Evolutionary conservation across 2,329 filamentous ascomycete species (phyloP), one percentile per base, ranked within the genome.

Genomic region (Aspergillus spinulosporus): DNA sequence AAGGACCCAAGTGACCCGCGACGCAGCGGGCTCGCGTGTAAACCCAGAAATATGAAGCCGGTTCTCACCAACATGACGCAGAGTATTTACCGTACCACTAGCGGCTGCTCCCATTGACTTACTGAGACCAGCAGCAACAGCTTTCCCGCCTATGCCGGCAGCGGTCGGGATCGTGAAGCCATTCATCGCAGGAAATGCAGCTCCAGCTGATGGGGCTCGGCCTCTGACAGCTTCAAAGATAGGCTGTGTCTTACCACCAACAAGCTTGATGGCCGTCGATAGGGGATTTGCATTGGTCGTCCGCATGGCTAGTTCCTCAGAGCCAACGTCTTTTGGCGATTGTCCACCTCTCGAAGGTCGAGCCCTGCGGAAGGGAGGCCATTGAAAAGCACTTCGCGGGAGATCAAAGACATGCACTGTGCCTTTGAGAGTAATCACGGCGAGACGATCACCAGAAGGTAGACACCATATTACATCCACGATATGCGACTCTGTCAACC

Each of bases 321-420:
- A 73, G 14, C 73, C 72, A 37, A 83, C 79, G 54, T 76, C 57
- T 73, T 75, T 37, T 67, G 66, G 50, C 73, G 66, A 65, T 4
- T 72, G 62, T 44, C 72, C 69, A 15, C 68, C 68, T 7, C 68
- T 48, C 28, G 69, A 63, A 36, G 78, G 75, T 44, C 78, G 77
- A 42, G 85, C 66, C 47, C 75, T 74, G 21, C 77, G 75, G 59
- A 76, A 87, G 26, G 92, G 90, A 40, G 92, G 92, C 92, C 92
- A 96, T 62, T 89, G 86, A 65, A 92, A 93, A 3, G 90, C 90
- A 60, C 85, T 89, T 45, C 85, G 81, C 6, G 92, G 91, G 73
- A 97, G 84, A 63, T 96, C 90, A 62, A 96, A 87, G 43, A 97
- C 84, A 74, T 99, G 94, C 8, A 97, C 87, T 6, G 94, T 99